Percentiles rank a stretch among this genome's conserved stretches.
These are phyloP conservation scores for Luvunga scandens DNA, from an alignment of 345 rosid genomes.

Conservation along the genomic window DNA sequence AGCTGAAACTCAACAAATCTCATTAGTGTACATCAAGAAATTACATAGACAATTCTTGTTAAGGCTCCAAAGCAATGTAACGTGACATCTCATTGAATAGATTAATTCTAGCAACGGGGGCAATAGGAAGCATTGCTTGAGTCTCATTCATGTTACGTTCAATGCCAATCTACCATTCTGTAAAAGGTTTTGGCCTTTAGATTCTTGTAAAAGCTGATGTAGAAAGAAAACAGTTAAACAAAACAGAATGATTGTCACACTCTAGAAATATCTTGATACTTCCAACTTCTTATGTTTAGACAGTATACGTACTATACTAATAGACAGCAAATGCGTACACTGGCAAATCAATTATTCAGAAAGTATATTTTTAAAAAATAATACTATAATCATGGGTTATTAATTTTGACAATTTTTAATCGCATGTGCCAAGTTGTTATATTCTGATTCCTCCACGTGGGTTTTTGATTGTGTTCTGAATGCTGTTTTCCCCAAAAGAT, in stretches of 20 bases:
- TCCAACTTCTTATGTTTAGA: not conserved
- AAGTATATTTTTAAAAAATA: not conserved
- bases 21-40: not conserved
- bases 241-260: not conserved
- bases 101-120: not conserved
- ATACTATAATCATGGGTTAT: not conserved
- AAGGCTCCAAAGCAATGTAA: not conserved
- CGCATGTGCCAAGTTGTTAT: not conserved
- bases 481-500: too few species aligned
- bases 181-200: not conserved
- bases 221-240: not conserved
- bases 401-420: not conserved
- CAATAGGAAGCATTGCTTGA: not conserved
- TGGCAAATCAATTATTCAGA: too few species aligned
- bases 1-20: conserved; percentile 23
- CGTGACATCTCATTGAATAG: not conserved
- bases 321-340: not conserved
- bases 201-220: not conserved
- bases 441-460: not conserved
- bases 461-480: not conserved
- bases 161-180: not conserved
- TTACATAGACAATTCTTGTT: not conserved
- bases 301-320: not conserved
- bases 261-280: not conserved
- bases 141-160: not conserved